A percentile compares a stretch with the other conserved stretches of the same genome.
Evolutionary conservation across 371 early-diverging fungal genomes (phyloP).

Genomic region (Mucor irregularis): DNA sequence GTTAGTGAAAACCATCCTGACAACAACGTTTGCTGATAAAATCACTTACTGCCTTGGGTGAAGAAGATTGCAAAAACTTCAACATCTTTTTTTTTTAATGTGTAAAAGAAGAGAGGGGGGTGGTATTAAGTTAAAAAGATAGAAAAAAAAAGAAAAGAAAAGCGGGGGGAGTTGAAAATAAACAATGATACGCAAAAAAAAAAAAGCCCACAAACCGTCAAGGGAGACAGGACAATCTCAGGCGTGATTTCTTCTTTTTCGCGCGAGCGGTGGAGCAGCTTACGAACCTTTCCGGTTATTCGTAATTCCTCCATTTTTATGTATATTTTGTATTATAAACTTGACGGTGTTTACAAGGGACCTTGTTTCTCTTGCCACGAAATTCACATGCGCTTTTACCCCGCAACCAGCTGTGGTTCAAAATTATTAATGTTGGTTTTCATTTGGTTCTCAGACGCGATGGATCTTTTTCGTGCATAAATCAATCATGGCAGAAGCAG

Average conservation of each 20-base stretch:
- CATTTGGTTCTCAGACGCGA: too few relatives aligned
- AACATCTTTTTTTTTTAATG: constrained; percentile 20
- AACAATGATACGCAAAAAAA: background rate
- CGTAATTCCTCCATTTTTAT: background rate
- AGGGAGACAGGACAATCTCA: background rate
- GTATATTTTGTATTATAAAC: constrained; percentile 28
- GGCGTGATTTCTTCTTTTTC: too few relatives aligned
- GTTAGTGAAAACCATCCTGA: background rate
- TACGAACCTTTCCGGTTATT: constrained; percentile 15
- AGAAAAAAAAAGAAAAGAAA: constrained; percentile 7
- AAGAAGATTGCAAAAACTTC: constrained; percentile 34
- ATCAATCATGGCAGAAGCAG: too few relatives aligned
- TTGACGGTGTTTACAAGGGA: constrained; percentile 13
- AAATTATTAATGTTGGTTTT: too few relatives aligned
- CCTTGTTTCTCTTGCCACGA: constrained; percentile 10
- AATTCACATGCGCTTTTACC: constrained; percentile 17
- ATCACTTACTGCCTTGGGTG: constrained; percentile 29
- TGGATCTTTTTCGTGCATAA: too few relatives aligned
- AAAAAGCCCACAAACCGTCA: background rate
- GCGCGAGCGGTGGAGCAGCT: background rate
- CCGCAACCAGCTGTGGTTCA: constrained; percentile 7
- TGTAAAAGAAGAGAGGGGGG: constrained; percentile 21
- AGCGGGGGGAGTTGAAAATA: constrained; percentile 5
- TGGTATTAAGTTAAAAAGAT: constrained; percentile 8
- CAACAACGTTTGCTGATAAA: too few relatives aligned